Conservation (phyloP, 2,329 filamentous ascomycete species). For the Clarireedia homoeocarpa region DNA sequence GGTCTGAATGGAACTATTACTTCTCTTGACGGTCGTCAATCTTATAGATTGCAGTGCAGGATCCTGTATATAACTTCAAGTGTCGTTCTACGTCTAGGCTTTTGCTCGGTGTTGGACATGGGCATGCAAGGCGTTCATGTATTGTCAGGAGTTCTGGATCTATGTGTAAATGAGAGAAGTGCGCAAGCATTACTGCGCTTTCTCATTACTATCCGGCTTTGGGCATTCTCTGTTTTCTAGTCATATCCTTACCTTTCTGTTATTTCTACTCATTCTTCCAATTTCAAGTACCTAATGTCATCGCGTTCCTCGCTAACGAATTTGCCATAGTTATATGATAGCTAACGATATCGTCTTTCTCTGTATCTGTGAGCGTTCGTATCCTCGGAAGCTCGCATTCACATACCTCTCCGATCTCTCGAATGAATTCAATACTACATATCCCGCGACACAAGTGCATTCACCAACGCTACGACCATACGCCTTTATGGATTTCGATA, state of each 20-base stretch:
- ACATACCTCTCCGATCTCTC: constrained; percentile 93
- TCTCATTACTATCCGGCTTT: too few relatives aligned
- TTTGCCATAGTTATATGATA: constrained; percentile 65
- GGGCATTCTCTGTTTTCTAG: too few relatives aligned
- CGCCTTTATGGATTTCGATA: constrained; percentile 97
- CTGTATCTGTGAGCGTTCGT: constrained; percentile 86
- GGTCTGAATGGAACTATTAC: not conserved
- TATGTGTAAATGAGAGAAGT: too few relatives aligned
- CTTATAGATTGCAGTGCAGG: too few relatives aligned
- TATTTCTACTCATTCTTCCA: not conserved
- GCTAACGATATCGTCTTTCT: constrained; percentile 79
- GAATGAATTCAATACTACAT: constrained; percentile 82
- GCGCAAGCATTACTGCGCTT: too few relatives aligned
- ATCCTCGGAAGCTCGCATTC: constrained; percentile 96
- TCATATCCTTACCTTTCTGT: not conserved
- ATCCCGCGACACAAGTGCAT: constrained; percentile 66
- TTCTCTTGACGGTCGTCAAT: not conserved
- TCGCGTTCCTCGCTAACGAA: not conserved
- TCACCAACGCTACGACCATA: constrained; percentile 75
- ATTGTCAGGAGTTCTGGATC: too few relatives aligned
- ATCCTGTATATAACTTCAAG: too few relatives aligned
- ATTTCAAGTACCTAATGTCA: not conserved
- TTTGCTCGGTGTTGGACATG: too few relatives aligned
- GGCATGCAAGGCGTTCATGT: too few relatives aligned
- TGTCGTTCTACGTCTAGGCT: too few relatives aligned